These are phyloP conservation scores for Periglandula ipomoeae DNA, from an alignment of 2,329 filamentous ascomycete genomes.

Conservation along the genomic window DNA sequence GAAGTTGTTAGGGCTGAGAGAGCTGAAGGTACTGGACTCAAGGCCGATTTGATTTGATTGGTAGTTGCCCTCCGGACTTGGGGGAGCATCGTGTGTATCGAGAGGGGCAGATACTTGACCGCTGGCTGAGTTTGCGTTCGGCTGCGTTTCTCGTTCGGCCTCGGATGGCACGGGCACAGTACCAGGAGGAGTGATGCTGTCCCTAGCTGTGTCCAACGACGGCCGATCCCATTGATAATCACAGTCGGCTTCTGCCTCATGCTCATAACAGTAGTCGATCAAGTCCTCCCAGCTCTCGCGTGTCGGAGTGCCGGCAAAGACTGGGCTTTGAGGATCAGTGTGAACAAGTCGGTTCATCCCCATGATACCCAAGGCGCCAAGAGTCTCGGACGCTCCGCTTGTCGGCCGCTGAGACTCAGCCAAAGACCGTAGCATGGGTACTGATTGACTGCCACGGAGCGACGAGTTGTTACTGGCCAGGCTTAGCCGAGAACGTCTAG, in stretches of 20 bases:
- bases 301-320: constrained; percentile 10
- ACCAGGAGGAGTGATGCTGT: constrained; percentile 13
- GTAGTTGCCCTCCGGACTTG: constrained; percentile 39
- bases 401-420: constrained; percentile 29
- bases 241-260: constrained; percentile 57
- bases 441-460: constrained; percentile 45
- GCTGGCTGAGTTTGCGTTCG: constrained; percentile 9
- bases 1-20: constrained; percentile 38
- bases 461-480: constrained; percentile 40
- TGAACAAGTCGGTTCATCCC: constrained; percentile 12
- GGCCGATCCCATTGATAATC: constrained; percentile 56
- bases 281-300: constrained; percentile 56
- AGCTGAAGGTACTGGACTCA: constrained; percentile 35
- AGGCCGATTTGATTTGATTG: constrained; percentile 26
- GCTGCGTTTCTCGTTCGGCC: constrained; percentile 14
- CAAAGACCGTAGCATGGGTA: constrained; percentile 42
- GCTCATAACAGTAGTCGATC: constrained; percentile 63
- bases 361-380: constrained; percentile 35
- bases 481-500: constrained; percentile 33
- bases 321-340: constrained; percentile 16
- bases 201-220: constrained; percentile 35
- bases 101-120: constrained; percentile 17
- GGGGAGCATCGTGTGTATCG: constrained; percentile 32
- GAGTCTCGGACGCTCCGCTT: constrained; percentile 44
- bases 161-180: constrained; percentile 17